A percentile compares a stretch with the other conserved stretches of the same genome.
These are phyloP conservation scores for Ustilago vetiveriae DNA, from an alignment of 1,284 basidiomycete species.

Conservation along the genomic window DNA sequence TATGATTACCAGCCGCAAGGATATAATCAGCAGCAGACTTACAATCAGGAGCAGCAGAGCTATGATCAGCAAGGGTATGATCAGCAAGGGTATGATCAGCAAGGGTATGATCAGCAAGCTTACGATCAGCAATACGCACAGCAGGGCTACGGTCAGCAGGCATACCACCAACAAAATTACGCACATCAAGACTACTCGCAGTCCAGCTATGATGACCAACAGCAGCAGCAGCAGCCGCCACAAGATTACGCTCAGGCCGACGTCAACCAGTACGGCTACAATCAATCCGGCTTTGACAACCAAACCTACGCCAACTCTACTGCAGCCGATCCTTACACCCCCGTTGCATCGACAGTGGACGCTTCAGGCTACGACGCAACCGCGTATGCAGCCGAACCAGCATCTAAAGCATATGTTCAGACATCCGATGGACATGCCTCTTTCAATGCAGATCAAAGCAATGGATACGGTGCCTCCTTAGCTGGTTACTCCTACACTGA, in stretches of 20 bases:
- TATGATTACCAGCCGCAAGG: constrained; percentile 13
- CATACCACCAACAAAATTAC: constrained; percentile 15
- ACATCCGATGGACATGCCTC: constrained; percentile 7
- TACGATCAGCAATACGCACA: constrained; percentile 12
- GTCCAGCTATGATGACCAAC: constrained; percentile 13
- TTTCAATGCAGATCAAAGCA: constrained; percentile 13
- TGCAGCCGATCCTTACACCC: constrained; percentile 21
- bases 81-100: constrained; percentile 15
- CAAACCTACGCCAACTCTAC: constrained; percentile 12
- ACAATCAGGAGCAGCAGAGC: no score
- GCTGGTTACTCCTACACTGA: constrained; percentile 14
- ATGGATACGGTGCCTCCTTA: constrained; percentile 11
- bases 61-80: constrained; percentile 14
- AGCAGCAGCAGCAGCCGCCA: no score
- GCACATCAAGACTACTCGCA: constrained; percentile 2
- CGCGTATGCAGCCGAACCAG: constrained; percentile 11
- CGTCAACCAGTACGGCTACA: constrained; percentile 14
- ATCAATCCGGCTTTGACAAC: constrained; percentile 9
- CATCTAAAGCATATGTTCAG: constrained; percentile 9
- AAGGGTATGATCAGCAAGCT: constrained; percentile 10
- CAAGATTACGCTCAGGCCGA: no score
- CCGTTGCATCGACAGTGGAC: constrained; percentile 4
- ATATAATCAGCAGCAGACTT: neutral
- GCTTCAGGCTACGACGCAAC: constrained; percentile 17
- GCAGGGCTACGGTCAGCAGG: constrained; percentile 20